A percentile compares a stretch with the other conserved stretches of the same genome.
These are phyloP conservation scores for Heliamphora exappendiculata DNA, from an alignment of 148 eudicot genomes.

Conservation along the genomic window DNA sequence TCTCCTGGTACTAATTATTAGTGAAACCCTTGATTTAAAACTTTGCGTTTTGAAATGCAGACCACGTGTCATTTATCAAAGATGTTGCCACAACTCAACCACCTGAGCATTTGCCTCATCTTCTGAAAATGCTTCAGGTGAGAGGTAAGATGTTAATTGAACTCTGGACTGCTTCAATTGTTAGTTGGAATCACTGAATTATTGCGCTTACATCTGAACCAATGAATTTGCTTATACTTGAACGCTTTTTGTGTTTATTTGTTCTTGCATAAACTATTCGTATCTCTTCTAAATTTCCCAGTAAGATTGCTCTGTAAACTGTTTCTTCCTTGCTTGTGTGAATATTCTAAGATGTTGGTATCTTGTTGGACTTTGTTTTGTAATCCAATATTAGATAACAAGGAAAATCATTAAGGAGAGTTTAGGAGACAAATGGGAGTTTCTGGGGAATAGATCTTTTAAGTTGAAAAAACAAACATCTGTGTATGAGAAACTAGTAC, in stretches of 20 bases:
- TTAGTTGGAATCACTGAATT: neutral
- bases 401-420: neutral
- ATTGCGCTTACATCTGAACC: neutral
- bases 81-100: constrained; percentile 75
- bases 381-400: neutral
- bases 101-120: constrained; percentile 68
- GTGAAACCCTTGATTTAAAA: neutral
- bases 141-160: constrained; percentile 47
- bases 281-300: neutral
- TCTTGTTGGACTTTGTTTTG: neutral
- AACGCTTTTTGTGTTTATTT: neutral
- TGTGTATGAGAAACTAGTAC: too few relatives aligned
- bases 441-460: too few relatives aligned
- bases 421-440: too few relatives aligned
- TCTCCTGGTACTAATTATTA: neutral
- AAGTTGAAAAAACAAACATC: too few relatives aligned
- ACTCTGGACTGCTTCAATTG: neutral
- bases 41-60: constrained; percentile 32
- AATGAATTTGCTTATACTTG: neutral
- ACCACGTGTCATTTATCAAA: constrained; percentile 67
- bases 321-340: neutral
- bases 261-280: neutral
- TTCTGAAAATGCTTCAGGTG: constrained; percentile 69
- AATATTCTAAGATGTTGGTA: neutral
- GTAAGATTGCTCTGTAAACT: neutral